Percentiles rank a stretch among this genome's conserved stretches.
Evolutionary conservation across 225 moss, liverwort and hornwort genomes (phyloP).

Genomic region (Marchantia polymorpha): DNA sequence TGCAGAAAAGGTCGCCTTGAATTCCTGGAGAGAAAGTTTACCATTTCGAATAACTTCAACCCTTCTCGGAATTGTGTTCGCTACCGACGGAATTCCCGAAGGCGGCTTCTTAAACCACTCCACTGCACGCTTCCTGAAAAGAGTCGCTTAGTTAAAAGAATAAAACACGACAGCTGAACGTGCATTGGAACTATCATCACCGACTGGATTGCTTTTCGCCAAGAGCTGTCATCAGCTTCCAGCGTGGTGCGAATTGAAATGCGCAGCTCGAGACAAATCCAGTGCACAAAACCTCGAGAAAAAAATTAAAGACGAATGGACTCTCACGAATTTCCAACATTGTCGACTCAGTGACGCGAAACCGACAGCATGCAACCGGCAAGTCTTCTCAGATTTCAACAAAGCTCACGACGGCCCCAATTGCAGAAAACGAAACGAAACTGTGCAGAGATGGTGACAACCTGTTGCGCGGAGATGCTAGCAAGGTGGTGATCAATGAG

Average conservation of each 20-base stretch:
- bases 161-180: background rate
- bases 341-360: background rate
- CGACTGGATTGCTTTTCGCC: too few relatives aligned
- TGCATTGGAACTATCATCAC: background rate
- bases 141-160: background rate
- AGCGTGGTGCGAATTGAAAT: background rate
- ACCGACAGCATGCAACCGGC: background rate
- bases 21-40: background rate
- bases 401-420: background rate
- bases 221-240: background rate
- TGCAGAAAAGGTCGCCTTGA: background rate
- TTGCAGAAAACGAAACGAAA: background rate
- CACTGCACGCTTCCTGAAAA: conserved; percentile 3
- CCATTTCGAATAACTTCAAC: background rate
- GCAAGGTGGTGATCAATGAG: conserved; percentile 29
- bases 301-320: background rate
- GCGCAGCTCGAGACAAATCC: too few relatives aligned
- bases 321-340: background rate
- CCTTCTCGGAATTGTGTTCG: background rate
- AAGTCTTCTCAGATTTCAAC: background rate
- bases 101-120: background rate
- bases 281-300: too few relatives aligned
- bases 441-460: background rate
- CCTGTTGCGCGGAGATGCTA: conserved; percentile 26
- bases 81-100: background rate